A percentile compares a stretch with the other conserved stretches of the same genome.
Conservation (phyloP, 495 filamentous ascomycete species). For the Annulohypoxylon stygium region DNA sequence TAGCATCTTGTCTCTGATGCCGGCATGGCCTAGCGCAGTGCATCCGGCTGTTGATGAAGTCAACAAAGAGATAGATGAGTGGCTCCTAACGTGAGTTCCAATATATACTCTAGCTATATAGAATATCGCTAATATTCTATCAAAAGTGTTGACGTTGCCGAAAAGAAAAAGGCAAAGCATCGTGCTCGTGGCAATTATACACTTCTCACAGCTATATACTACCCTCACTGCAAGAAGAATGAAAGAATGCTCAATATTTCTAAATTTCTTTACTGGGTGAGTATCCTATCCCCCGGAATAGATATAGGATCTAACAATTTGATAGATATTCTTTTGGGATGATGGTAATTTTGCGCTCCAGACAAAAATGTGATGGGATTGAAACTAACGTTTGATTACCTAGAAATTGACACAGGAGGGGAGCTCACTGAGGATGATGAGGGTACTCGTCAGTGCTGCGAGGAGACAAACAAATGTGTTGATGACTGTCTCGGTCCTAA, state of each 20-base stretch:
- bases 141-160: conserved; percentile 41
- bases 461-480: conserved; percentile 47
- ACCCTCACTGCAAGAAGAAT: conserved; percentile 49
- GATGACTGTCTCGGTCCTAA: conserved; percentile 44
- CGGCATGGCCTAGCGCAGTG: conserved; percentile 43
- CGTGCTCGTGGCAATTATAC: conserved; percentile 46
- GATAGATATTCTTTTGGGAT: conserved; percentile 50
- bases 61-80: conserved; percentile 46
- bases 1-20: conserved; percentile 47
- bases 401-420: conserved; percentile 49
- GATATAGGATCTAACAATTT: not conserved
- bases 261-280: conserved; percentile 49
- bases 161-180: conserved; percentile 49
- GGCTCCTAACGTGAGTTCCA: conserved; percentile 43
- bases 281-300: not conserved
- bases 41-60: conserved; percentile 47
- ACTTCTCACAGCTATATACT: conserved; percentile 43
- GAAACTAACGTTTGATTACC: not conserved
- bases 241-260: conserved; percentile 44
- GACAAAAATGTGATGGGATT: not conserved
- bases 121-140: not conserved
- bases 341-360: conserved; percentile 32
- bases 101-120: not conserved
- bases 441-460: conserved; percentile 38
- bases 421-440: conserved; percentile 46